Percentiles rank a stretch among this genome's conserved stretches.
phyloP scores from a whole-genome alignment of 2,329 filamentous ascomycete species.

The Penicillium sp. region DNA sequence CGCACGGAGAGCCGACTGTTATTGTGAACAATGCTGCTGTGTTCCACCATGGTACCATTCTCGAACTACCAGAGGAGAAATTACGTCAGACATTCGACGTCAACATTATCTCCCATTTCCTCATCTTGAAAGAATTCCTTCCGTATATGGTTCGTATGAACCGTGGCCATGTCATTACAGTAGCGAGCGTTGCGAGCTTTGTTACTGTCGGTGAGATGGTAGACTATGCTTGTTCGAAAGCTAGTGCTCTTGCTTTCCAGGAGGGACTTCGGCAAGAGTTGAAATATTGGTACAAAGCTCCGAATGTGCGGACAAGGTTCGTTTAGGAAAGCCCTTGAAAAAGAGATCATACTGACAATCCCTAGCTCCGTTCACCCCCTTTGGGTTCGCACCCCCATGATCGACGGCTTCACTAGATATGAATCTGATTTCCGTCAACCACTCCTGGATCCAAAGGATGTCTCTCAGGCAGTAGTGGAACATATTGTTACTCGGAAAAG shows the following conservation, averaged over 20 bases:
- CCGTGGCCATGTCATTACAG: slow-evolving; percentile 54
- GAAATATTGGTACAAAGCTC: slow-evolving; percentile 27
- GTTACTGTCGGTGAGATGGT: slow-evolving; percentile 45
- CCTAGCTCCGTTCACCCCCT: slow-evolving; percentile 19
- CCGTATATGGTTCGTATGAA: slow-evolving; percentile 47
- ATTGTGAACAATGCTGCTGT: slow-evolving; percentile 50
- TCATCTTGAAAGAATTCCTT: slow-evolving; percentile 47
- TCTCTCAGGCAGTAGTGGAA: slow-evolving; percentile 46
- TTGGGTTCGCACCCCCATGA: slow-evolving; percentile 40
- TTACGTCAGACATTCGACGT: slow-evolving; percentile 49
- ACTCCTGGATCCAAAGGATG: slow-evolving; percentile 20
- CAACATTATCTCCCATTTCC: slow-evolving; percentile 50
- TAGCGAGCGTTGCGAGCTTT: slow-evolving; percentile 52
- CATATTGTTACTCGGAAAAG: slow-evolving; percentile 47
- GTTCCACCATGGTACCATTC: slow-evolving; percentile 41
- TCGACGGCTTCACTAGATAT: slow-evolving; percentile 26
- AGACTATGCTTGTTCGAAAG: slow-evolving; percentile 51
- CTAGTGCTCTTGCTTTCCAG: slow-evolving; percentile 49
- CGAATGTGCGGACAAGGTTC: slow-evolving; percentile 29
- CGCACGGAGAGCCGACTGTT: slow-evolving; percentile 40
- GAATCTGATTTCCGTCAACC: slow-evolving; percentile 16
- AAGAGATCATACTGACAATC: neutral
- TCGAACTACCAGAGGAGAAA: slow-evolving; percentile 39
- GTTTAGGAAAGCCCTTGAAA: neutral
- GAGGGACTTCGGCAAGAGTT: slow-evolving; percentile 41